Base-by-base conservation (phyloP, 169 alveolate genomes). In the Cyclospora cayetanensis region DNA sequence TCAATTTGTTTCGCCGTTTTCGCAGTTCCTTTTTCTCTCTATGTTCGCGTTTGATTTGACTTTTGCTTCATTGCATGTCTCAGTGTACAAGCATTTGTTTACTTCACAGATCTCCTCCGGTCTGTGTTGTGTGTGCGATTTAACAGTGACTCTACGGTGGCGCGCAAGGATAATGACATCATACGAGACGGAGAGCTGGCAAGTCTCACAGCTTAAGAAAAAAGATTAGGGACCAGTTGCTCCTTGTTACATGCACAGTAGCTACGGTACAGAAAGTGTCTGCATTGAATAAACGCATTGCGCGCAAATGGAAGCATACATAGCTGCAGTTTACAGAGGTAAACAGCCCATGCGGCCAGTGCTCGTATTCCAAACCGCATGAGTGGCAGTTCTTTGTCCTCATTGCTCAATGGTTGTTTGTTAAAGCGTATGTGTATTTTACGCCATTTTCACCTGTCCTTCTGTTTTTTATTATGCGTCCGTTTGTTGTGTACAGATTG, bases 131-230 rank as follows among this genome's bases (percentile, higher is more conserved):
- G 68, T 29, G 88, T n/a, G 37, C n/a, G n/a, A n/a, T n/a, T n/a
- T n/a, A 20, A 22, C 93, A 89, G 93, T 25, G 93, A 89, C 50
- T 52, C 80, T 34, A 72, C 93, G 20, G 93, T 89, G 86, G 93
- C 93, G 52, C 29, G 84, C 82, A 89, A 89, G 39, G 93, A 89
- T 82, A 46, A 72, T 52, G 93, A 89, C 34, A 74, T 89, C 82
- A 66, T 37, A n/a, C 90, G 90, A 20, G 80, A 82, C 25, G 46
- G 43, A 34, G 90, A 82, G 37, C 52, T 35, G 90, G 90, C 70
- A 79, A 20, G 88, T 29, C n/a, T n/a, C 43, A 20, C 18, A 4
- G 50, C 29, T 79, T 46, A 4, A 50, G 63, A 18, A n/a, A n/a
- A n/a, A n/a, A n/a, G n/a, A n/a, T n/a, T n/a, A n/a, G n/a, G n/a